Base-by-base conservation (phyloP, 805 yeast genomes). In the Candida maltosa region DNA sequence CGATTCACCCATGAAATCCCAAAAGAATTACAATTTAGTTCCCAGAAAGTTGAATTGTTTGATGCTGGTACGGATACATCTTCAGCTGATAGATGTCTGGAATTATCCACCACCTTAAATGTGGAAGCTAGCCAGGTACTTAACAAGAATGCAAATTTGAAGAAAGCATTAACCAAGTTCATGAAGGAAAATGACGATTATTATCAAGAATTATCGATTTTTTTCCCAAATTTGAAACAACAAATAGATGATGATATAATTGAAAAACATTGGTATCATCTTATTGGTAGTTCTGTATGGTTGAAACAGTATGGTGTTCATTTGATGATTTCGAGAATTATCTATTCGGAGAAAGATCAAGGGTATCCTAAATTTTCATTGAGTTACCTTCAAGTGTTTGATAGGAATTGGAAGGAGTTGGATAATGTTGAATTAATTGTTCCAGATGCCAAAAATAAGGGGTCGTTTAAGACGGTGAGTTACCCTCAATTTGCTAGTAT, bases 211-310 rank as follows among this genome's bases (percentile, higher is more conserved):
- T n/a, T 14, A 8, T 5, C 12, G 6, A 11, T 8, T 5, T 19
- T 15, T 12, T 21, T 23, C 12, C 6, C 9, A 6, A 15, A 38
- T 24, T 25, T 43, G 8, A 25, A 32, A 12, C 34, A 40, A 12
- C 49, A 45, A 14, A 18, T 47, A 7, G 21, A 38, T 15, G 29
- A 32, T 9, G 24, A 35, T 5, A 31, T 34, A 2, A 25, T 53
- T 4, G 51, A 49, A 17, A 39, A 44, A 16, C 48, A 54, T 40
- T 76, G 79, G 78, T 69, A 49, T 41, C 58, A 65, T 33, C 63
- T 71, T 34, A 70, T 76, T 5, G 77, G 77, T 1, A 65, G 77
- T 1, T 62, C 75, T 1, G 73, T 73, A 11, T 75, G 78, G 78
- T 49, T 76, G 20, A 69, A 65, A 26, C 67, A 67, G 26, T 73